Evolutionary conservation across 805 yeast genomes (phyloP).

Genomic region (Candida nonsorbophila): DNA sequence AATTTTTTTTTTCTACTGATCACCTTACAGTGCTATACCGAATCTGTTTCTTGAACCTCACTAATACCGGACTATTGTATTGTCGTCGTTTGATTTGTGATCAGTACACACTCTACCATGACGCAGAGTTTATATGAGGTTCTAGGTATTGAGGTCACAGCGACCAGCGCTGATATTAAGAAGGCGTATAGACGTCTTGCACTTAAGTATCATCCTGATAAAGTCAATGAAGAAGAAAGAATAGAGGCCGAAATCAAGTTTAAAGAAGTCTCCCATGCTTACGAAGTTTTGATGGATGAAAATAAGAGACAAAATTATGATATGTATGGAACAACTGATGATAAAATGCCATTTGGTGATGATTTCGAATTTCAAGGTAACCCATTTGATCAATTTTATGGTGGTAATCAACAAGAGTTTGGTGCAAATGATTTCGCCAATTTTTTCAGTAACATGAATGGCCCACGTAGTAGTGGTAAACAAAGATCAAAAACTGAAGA

Average conservation of each 20-base stretch:
- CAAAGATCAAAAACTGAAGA: slow-evolving; percentile 49
- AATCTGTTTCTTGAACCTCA: slow-evolving; percentile 78
- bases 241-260: slow-evolving; percentile 71
- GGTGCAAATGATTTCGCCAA: slow-evolving; percentile 73
- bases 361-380: slow-evolving; percentile 23
- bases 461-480: slow-evolving; percentile 11
- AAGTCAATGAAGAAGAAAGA: slow-evolving; percentile 63
- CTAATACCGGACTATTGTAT: slow-evolving; percentile 54
- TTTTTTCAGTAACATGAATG: slow-evolving; percentile 50
- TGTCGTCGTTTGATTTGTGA: slow-evolving; percentile 4
- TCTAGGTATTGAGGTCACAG: slow-evolving; percentile 62
- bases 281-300: slow-evolving; percentile 75
- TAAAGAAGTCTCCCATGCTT: slow-evolving; percentile 82
- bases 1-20: slow-evolving; percentile 25
- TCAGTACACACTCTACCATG: neutral
- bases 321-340: slow-evolving; percentile 42
- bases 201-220: slow-evolving; percentile 83
- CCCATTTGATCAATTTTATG: slow-evolving; percentile 29
- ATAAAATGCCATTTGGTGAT: slow-evolving; percentile 13
- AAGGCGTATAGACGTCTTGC: slow-evolving; percentile 85
- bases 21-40: too few species aligned
- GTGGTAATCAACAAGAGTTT: slow-evolving; percentile 32
- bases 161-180: slow-evolving; percentile 68
- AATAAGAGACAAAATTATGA: slow-evolving; percentile 56
- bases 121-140: slow-evolving; percentile 50